Percentiles rank a stretch among this genome's conserved stretches.
Evolutionary conservation across 2,329 filamentous ascomycete species (phyloP).

Genomic region (Chrysoporthe austroafricana): DNA sequence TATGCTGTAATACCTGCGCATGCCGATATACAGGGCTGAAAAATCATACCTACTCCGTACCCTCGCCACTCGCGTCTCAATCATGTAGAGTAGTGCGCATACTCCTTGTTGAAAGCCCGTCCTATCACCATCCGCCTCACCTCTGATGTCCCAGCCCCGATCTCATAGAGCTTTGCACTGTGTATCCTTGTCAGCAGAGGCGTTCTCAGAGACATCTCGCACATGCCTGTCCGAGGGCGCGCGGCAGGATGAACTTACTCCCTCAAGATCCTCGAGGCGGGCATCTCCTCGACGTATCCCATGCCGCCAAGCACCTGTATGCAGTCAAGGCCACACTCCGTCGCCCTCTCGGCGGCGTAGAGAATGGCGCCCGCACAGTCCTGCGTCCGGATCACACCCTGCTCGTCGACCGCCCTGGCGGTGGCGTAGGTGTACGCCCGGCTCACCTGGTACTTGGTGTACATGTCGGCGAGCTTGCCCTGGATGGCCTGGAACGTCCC

Average conservation of each 20-base stretch:
- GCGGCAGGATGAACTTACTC: conserved; percentile 51
- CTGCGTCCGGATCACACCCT: conserved; percentile 74
- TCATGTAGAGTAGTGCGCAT: conserved; percentile 45
- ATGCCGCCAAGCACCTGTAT: conserved; percentile 94
- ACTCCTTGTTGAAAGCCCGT: conserved; percentile 87
- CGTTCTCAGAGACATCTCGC: conserved; percentile 3
- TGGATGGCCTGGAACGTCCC: conserved; percentile 93
- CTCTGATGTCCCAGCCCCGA: conserved; percentile 94
- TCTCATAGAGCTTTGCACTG: conserved; percentile 84
- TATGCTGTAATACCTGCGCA: not conserved
- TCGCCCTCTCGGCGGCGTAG: conserved; percentile 89
- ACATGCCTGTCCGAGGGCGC: not conserved
- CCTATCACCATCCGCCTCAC: conserved; percentile 94
- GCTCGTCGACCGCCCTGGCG: conserved; percentile 78
- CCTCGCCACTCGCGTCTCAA: too few relatives aligned
- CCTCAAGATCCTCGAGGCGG: conserved; percentile 80
- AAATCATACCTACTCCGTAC: too few relatives aligned
- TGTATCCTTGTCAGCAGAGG: conserved; percentile 37
- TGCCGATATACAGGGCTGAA: too few relatives aligned
- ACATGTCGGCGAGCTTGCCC: conserved; percentile 94
- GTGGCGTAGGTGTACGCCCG: conserved; percentile 87
- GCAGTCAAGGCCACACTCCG: conserved; percentile 82
- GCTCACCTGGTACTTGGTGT: conserved; percentile 85
- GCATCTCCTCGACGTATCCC: conserved; percentile 95
- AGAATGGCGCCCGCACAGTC: conserved; percentile 95